Conservation (phyloP, 2,329 filamentous ascomycete genomes). For the Diplocarpon rosae region DNA sequence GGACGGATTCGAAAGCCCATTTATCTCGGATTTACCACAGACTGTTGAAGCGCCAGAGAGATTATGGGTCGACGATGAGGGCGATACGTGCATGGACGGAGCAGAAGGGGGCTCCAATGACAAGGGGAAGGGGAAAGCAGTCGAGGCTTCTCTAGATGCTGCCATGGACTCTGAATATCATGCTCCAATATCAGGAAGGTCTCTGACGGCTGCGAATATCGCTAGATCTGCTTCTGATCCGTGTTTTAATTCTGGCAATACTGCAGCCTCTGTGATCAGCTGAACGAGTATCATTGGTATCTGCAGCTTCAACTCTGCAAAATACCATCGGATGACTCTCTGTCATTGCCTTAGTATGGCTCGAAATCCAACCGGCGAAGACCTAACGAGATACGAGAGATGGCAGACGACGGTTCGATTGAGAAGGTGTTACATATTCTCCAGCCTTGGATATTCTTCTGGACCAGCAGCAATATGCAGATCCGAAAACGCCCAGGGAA, state of each 20-base stretch:
- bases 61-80: not conserved
- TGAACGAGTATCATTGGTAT: not conserved
- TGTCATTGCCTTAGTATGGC: too few relatives aligned
- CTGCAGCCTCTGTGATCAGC: not conserved
- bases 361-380: too few relatives aligned
- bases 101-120: not conserved
- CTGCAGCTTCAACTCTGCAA: too few relatives aligned
- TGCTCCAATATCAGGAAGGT: not conserved
- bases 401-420: too few relatives aligned
- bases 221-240: not conserved
- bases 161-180: not conserved
- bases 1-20: not conserved
- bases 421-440: too few relatives aligned
- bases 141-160: not conserved
- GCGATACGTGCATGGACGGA: not conserved
- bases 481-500: too few relatives aligned
- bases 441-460: too few relatives aligned
- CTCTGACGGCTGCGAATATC: not conserved
- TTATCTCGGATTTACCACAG: not conserved
- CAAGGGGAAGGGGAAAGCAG: not conserved
- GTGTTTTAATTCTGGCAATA: not conserved
- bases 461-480: too few relatives aligned
- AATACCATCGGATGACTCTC: too few relatives aligned
- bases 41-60: not conserved
- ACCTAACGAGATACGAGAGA: too few relatives aligned